Base-by-base conservation (phyloP, 2,329 filamentous ascomycete genomes). In the Aphanoascus verrucosus region DNA sequence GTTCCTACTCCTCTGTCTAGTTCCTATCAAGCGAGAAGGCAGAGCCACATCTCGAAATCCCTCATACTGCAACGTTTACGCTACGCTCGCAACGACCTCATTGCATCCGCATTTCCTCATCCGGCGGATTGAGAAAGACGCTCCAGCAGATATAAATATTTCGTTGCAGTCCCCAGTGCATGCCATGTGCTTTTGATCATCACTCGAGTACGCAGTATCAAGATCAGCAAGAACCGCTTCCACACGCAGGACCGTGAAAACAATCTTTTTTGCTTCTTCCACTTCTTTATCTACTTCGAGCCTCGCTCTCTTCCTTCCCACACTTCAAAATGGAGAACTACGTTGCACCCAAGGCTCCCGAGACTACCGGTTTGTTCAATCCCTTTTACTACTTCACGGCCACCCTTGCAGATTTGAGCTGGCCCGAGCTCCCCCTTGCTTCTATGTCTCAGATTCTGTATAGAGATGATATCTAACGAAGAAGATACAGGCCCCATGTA, bases 361-460 rank as follows among this genome's bases (percentile, higher is more conserved):
- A 58, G 52, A 55, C 55, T 32, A 48, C 57, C 14, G 55, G 57
- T 58, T 44, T 43, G 40, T 40, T 23, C 15, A 49, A 9, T 19
- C 32, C 23, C 11, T n/a, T 15, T 47, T 15, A 32, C 20, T 37
- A 12, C 20, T 42, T 41, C 11, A 17, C 12, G 1, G 5, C 1
- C 9, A 6, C 28, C 1, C 3, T 20, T 17, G 38, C 41, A n/a
- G 7, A 28, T 28, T 28, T 28, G 23, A 28, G 3, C 7, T 28
- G 23, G 3, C 23, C 23, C 23, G 3, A 14, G 3, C 5, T 12
- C 17, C 41, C 17, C 7, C 9, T 37, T 37, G 35, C 35, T 12
- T 4, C 12, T 11, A 12, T n/a, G 7, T n/a, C n/a, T 32, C n/a
- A 14, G 12, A 14, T 14, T 14, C 31, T n/a, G 5, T 45, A 11